A percentile compares a stretch with the other conserved stretches of the same genome.
These are phyloP conservation scores for Alloteropsis semialata DNA, from an alignment of 176 grass and related monocot genomes.

Conservation along the genomic window DNA sequence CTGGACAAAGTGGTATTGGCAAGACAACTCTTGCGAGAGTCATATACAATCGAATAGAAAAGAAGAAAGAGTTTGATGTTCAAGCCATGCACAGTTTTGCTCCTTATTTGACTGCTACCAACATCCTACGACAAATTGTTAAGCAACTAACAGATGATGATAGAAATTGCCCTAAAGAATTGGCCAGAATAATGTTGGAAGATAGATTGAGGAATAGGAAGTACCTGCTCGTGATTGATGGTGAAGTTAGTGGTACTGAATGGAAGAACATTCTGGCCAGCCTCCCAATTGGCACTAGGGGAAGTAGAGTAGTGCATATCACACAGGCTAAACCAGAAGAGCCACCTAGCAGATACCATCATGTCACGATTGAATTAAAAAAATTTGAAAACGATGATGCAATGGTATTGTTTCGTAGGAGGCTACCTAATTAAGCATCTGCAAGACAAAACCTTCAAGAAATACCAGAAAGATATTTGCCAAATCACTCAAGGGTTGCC, in stretches of 20 bases:
- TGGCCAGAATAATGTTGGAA: accelerated
- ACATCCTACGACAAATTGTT: slow-evolving; percentile 15
- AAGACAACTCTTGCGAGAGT: slow-evolving; percentile 26
- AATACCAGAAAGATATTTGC: not conserved
- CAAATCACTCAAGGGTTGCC: slow-evolving; percentile 23
- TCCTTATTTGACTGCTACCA: slow-evolving; percentile 1
- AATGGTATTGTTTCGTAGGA: not conserved
- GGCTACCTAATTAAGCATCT: not conserved
- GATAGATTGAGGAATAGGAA: not conserved
- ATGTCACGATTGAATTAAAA: not conserved
- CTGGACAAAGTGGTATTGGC: not conserved
- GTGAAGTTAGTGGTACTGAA: slow-evolving; percentile 9
- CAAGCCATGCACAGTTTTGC: not conserved
- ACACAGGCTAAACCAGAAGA: not conserved
- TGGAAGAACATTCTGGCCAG: not conserved
- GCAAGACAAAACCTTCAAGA: not conserved
- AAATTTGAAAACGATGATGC: not conserved
- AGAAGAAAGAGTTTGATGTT: not conserved
- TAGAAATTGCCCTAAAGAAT: not conserved
- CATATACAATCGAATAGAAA: not conserved
- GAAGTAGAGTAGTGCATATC: slow-evolving; percentile 32
- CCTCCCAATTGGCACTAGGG: not conserved
- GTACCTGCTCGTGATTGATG: slow-evolving; percentile 17
- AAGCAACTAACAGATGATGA: not conserved
- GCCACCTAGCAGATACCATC: not conserved